Evolutionary conservation across 257 asterid species (phyloP).

Genomic region (Rauvolfia tetraphylla): DNA sequence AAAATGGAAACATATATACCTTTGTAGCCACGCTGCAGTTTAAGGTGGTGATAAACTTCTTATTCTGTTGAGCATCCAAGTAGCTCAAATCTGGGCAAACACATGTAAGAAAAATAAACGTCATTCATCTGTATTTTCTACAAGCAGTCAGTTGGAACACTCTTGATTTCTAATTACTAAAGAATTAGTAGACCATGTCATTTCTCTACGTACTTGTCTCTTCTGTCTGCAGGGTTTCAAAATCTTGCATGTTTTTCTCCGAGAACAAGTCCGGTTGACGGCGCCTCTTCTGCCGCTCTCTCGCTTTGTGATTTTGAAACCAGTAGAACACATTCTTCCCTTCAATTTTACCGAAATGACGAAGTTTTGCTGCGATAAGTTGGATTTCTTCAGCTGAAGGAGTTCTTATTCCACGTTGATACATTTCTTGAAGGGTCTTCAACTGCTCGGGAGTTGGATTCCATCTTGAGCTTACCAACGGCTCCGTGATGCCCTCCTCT

Average conservation of each 20-base stretch:
- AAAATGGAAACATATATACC: conserved; percentile 23
- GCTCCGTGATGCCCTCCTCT: conserved; percentile 9
- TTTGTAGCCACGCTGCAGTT: conserved; percentile 33
- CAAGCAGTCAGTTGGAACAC: neutral
- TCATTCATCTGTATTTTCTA: neutral
- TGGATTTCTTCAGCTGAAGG: conserved; percentile 85
- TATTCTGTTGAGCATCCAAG: conserved; percentile 34
- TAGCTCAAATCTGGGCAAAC: conserved; percentile 32
- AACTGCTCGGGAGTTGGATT: conserved; percentile 84
- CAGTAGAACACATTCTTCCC: conserved; percentile 84
- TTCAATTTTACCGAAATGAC: conserved; percentile 67
- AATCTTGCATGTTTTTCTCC: conserved; percentile 14
- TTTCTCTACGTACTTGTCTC: conserved; percentile 28
- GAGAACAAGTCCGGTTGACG: conserved; percentile 42
- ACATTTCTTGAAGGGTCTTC: conserved; percentile 72
- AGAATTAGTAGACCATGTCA: neutral
- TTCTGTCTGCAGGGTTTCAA: conserved; percentile 14
- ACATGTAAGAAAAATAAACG: neutral
- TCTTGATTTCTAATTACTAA: neutral
- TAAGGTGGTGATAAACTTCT: conserved; percentile 27
- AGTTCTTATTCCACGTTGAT: conserved; percentile 53
- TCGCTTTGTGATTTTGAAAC: conserved; percentile 81
- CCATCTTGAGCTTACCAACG: conserved; percentile 51
- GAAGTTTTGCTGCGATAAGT: conserved; percentile 56
- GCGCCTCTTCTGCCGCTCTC: conserved; percentile 76